phyloP scores from a whole-genome alignment of 768 basidiomycete genomes.

The Agaricus subrufescens region DNA sequence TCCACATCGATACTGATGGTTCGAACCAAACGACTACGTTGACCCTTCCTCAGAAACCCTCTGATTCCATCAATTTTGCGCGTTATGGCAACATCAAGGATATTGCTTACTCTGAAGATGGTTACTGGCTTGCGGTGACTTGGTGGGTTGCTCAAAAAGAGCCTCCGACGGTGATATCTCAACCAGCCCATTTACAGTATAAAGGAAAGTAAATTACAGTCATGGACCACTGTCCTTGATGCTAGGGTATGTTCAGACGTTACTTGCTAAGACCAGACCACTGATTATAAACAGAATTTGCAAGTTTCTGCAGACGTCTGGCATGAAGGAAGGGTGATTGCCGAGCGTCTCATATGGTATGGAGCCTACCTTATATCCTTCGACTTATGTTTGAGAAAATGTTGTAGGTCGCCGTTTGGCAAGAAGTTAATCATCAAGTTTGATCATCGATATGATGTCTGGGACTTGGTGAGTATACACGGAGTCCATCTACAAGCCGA shows the following conservation, averaged over 20 bases:
- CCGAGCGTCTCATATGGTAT: not conserved
- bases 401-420: conserved; percentile 4
- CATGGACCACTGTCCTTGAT: not conserved
- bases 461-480: conserved; percentile 5
- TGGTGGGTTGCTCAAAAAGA: not conserved
- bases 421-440: conserved; percentile 4
- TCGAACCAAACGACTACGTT: not conserved
- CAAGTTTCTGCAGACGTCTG: not conserved
- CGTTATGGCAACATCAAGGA: conserved; percentile 4
- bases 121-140: conserved; percentile 4
- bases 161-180: not conserved
- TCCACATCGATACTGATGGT: not conserved
- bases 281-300: not conserved
- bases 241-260: not conserved
- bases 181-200: not conserved
- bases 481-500: not conserved
- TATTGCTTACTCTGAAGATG: conserved; percentile 4
- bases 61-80: not conserved
- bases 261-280: not conserved
- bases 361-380: no score
- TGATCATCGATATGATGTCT: conserved; percentile 7
- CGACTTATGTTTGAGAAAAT: no score
- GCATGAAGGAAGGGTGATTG: not conserved
- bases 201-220: not conserved
- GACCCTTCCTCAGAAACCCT: not conserved